Evolutionary conservation across 345 rosid species (phyloP).

Genomic region (Clarkia xantiana): DNA sequence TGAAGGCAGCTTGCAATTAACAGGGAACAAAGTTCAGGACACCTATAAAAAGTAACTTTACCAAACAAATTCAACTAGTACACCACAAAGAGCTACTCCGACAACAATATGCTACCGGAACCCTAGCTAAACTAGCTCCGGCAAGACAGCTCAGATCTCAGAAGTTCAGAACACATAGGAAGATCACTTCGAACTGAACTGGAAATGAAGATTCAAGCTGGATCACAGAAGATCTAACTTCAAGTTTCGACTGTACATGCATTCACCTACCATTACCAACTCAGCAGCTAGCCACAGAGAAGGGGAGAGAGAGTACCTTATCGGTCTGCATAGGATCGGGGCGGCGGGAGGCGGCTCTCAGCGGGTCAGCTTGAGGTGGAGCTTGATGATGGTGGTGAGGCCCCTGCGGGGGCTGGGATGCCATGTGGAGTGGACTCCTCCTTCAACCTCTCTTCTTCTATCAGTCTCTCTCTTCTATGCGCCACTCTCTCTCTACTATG

Average conservation of each 20-base stretch:
- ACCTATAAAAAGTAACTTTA: neutral
- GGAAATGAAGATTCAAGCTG: constrained; percentile 3
- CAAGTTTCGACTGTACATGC: neutral
- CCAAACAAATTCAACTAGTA: neutral
- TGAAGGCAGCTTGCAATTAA: neutral
- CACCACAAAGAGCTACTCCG: neutral
- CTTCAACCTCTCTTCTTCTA: no score
- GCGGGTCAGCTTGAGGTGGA: no score
- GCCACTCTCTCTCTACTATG: no score
- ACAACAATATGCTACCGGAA: neutral
- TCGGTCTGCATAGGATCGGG: constrained; percentile 31
- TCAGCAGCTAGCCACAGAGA: constrained; percentile 1
- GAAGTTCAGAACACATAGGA: constrained; percentile 4
- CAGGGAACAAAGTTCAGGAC: neutral
- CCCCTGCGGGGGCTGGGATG: no score
- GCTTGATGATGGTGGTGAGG: no score
- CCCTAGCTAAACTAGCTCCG: constrained; percentile 3
- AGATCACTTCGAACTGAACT: constrained; percentile 15
- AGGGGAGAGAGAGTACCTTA: constrained; percentile 19
- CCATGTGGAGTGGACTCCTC: no score
- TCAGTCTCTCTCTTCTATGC: no score
- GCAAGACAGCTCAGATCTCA: constrained; percentile 8
- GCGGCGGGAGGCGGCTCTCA: constrained; percentile 9
- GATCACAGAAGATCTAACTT: constrained; percentile 24
- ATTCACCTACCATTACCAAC: constrained; percentile 4